These are phyloP conservation scores for Zychaea mexicana DNA, from an alignment of 371 early-diverging fungal species.

Conservation along the genomic window DNA sequence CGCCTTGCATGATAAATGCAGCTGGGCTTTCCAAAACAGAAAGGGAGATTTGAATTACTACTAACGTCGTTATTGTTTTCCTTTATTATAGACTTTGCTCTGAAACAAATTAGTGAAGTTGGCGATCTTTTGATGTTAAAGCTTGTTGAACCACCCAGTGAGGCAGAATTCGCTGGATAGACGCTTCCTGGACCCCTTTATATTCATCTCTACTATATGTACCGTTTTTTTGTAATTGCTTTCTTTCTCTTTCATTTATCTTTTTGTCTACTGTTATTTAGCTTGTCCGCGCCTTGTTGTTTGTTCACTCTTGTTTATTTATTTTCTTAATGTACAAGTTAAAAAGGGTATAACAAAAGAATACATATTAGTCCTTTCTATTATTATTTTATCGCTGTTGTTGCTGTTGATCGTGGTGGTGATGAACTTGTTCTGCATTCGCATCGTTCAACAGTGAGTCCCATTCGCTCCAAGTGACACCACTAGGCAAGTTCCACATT, in stretches of 20 bases:
- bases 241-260: not conserved
- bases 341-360: not conserved
- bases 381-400: not conserved
- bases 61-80: not conserved
- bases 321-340: not conserved
- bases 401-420: not conserved
- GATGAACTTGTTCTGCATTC: not conserved
- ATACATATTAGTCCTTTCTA: not conserved
- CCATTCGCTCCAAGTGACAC: conserved; percentile 43
- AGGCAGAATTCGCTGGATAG: not conserved
- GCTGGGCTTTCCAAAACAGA: too few relatives aligned
- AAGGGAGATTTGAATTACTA: too few relatives aligned
- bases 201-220: not conserved
- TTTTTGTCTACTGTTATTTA: not conserved
- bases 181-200: not conserved
- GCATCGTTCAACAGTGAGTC: conserved; percentile 12
- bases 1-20: too few relatives aligned
- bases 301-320: not conserved
- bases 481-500: conserved; percentile 36
- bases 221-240: not conserved
- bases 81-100: conserved; percentile 41
- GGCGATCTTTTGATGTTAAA: conserved; percentile 62
- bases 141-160: conserved; percentile 2
- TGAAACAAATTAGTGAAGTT: conserved; percentile 58
- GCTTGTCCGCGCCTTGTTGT: not conserved